Evolutionary conservation across 176 grass and related monocot species (phyloP), one percentile per base, ranked within the genome.

Genomic region (Rhynchospora breviuscula): DNA sequence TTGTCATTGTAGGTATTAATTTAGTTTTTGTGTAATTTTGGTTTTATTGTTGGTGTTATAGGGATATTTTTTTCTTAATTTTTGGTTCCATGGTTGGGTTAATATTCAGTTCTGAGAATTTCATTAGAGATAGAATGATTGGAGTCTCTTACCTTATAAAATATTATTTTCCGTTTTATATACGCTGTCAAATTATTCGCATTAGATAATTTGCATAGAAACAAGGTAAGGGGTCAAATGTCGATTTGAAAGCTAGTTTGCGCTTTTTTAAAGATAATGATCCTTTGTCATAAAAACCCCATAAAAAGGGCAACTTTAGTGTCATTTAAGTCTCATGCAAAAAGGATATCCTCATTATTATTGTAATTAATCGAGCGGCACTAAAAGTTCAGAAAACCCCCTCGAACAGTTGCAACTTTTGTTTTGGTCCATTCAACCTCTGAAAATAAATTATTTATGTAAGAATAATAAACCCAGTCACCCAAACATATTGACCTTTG

Each of bases 21-120:
- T 58, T 40, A 8, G 8, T 22, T 64, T 63, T 66, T 67, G n/a
- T 46, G 76, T 80, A 80, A 80, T 80, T 80, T 80, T 62, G 26
- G 14, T 40, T 62, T 45, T 6, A 10, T 2, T 67, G 40, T 40
- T 40, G 64, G 29, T 40, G 21, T 31, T 80, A 47, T 80, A 17
- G 0, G 51, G 78, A 29, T 62, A 9, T 45, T 80, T 80, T 13
- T 79, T 79, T 7, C 35, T 46, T 44, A 70, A 19, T n/a, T 45
- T 70, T 70, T 70, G 17, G 67, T 77, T 56, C 21, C 49, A 77
- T 23, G 31, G 44, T 70, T 70, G 49, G 48, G 48, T 77, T 77
- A 13, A 77, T 5, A 54, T 31, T 56, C 48, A 77, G 0, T 2
- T 76, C 5, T 77, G 2, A 77, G 11, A 56, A 22, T 49, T 77